These are phyloP conservation scores for Ogataea zsoltii DNA, from an alignment of 805 yeast genomes.

Conservation along the genomic window DNA sequence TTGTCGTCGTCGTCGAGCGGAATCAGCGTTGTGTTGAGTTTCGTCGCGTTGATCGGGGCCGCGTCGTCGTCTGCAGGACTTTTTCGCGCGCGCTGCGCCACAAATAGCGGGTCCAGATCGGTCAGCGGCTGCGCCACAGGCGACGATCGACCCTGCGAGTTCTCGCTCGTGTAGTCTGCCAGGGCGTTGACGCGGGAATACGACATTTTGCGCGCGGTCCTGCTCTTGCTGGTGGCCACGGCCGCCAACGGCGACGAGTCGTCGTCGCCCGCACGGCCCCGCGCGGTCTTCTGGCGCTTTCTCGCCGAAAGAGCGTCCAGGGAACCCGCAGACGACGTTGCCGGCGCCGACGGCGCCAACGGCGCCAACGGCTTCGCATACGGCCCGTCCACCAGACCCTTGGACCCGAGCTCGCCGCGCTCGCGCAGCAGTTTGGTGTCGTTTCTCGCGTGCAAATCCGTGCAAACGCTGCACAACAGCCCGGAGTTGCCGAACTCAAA, in stretches of 20 bases:
- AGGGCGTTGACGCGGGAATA: not conserved
- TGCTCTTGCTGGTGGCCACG: conserved; percentile 7
- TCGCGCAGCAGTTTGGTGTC: conserved; percentile 29
- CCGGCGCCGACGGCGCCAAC: too few relatives aligned
- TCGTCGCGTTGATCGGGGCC: conserved; percentile 46
- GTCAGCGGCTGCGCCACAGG: conserved; percentile 22
- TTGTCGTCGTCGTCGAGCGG: conserved; percentile 46
- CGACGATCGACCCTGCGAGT: conserved; percentile 9
- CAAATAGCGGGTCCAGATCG: conserved; percentile 30
- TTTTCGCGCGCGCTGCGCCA: conserved; percentile 1
- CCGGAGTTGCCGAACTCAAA: conserved; percentile 39
- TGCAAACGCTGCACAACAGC: conserved; percentile 32
- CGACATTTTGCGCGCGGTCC: conserved; percentile 3
- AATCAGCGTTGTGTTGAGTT: conserved; percentile 53
- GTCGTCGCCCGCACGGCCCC: conserved; percentile 9
- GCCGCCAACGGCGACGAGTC: conserved; percentile 17
- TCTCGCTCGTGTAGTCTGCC: not conserved
- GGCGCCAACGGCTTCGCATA: conserved; percentile 22
- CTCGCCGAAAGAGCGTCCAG: conserved; percentile 12
- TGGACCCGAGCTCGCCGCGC: conserved; percentile 35
- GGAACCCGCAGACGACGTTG: too few relatives aligned
- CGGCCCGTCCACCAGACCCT: conserved; percentile 36
- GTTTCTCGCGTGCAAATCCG: conserved; percentile 23
- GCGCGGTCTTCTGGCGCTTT: conserved; percentile 13
- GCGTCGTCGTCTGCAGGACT: conserved; percentile 31